phyloP scores from a whole-genome alignment of 176 grass and related monocot genomes.

The Cenchrus purpureus region DNA sequence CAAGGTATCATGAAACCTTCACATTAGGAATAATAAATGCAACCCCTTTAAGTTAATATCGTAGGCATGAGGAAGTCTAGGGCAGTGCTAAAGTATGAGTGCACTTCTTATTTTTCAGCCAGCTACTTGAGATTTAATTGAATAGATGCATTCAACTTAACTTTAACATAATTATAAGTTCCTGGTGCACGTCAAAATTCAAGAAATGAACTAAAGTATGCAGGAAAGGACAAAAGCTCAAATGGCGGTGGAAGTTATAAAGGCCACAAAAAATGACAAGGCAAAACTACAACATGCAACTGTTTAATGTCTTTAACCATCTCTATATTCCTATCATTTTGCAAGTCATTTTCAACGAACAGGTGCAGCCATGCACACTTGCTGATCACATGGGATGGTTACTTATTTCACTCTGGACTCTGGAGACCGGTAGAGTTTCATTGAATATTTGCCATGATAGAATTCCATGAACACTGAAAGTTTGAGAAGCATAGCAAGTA shows the following conservation, averaged over 20 bases:
- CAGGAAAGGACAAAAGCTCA: constrained; percentile 6
- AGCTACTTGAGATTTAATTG: background rate
- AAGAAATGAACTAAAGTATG: constrained; percentile 1
- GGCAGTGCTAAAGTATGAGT: background rate
- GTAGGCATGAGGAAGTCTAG: background rate
- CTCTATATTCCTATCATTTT: background rate
- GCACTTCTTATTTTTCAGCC: background rate
- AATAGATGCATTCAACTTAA: background rate
- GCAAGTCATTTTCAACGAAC: constrained; percentile 26
- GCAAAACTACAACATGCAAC: background rate
- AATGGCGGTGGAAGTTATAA: background rate
- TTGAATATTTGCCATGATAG: background rate
- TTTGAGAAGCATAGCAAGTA: background rate
- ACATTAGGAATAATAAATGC: background rate
- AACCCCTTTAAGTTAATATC: background rate
- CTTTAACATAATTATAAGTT: background rate
- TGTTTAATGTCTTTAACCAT: constrained; percentile 2
- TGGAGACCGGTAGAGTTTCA: background rate
- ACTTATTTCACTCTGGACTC: constrained; percentile 22
- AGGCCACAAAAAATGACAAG: background rate
- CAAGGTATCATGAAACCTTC: background rate
- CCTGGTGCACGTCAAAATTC: background rate
- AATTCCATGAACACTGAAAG: background rate
- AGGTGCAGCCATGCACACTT: constrained; percentile 4
- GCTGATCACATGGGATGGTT: background rate